These are phyloP conservation scores for Quercus robur DNA, from an alignment of 306 rosid species.

Conservation along the genomic window DNA sequence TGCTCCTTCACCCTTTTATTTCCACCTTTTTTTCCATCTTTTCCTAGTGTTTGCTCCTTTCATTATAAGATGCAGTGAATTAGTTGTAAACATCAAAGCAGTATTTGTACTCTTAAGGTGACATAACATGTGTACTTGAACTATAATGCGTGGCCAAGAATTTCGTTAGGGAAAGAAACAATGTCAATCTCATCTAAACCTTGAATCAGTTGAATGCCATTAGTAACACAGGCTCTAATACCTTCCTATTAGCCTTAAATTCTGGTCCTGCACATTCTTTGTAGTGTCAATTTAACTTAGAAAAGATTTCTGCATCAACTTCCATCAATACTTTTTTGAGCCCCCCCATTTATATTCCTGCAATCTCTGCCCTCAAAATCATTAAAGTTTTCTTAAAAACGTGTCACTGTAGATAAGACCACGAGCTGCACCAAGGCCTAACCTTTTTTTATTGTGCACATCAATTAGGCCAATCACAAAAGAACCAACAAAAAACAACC, in stretches of 20 bases:
- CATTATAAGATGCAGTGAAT: background rate
- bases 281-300: background rate
- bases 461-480: background rate
- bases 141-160: background rate
- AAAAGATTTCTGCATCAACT: background rate
- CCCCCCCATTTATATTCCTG: background rate
- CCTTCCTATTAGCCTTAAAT: background rate
- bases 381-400: background rate
- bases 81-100: background rate
- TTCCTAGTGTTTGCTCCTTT: background rate
- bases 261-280: background rate
- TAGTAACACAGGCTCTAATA: background rate
- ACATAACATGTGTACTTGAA: background rate
- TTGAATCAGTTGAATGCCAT: background rate
- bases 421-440: background rate
- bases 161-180: background rate
- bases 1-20: background rate
- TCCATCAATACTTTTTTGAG: background rate
- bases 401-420: background rate
- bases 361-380: background rate
- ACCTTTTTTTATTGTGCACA: background rate
- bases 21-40: background rate
- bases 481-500: background rate
- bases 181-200: background rate
- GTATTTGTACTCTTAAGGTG: background rate